Percentiles rank a stretch among this genome's conserved stretches.
Conservation (phyloP, 2,329 filamentous ascomycete genomes). For the Aspergillus proliferans region DNA sequence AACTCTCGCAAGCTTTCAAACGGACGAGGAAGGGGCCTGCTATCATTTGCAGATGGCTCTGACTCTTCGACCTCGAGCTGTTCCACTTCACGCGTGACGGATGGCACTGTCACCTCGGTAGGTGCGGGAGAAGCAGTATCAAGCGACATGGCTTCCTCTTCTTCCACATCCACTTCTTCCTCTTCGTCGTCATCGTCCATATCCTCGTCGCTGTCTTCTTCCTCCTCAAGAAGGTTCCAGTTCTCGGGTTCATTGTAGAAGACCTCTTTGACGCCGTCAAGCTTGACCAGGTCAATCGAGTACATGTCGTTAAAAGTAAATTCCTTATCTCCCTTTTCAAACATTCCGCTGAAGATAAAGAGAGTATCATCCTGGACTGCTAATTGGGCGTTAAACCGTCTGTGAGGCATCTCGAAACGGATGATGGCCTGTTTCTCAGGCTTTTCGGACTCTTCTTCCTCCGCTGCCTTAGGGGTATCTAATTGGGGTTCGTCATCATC, state of each 20-base stretch:
- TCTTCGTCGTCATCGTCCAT: slow-evolving; percentile 40
- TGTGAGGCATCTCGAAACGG: slow-evolving; percentile 77
- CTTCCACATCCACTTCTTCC: slow-evolving; percentile 38
- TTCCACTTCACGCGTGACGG: slow-evolving; percentile 31
- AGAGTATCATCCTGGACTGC: slow-evolving; percentile 87
- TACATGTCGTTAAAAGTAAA: slow-evolving; percentile 95
- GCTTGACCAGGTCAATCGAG: slow-evolving; percentile 84
- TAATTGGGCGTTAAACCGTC: slow-evolving; percentile 83
- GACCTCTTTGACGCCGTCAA: slow-evolving; percentile 89
- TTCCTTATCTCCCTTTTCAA: slow-evolving; percentile 89
- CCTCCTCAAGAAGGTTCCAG: slow-evolving; percentile 62
- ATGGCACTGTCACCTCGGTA: slow-evolving; percentile 32
- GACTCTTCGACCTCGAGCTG: slow-evolving; percentile 33
- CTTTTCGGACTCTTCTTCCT: slow-evolving; percentile 46
- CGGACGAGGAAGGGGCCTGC: slow-evolving; percentile 67
- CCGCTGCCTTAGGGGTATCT: slow-evolving; percentile 47
- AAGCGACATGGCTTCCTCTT: slow-evolving; percentile 42
- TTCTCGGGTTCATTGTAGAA: slow-evolving; percentile 80
- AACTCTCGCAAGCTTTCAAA: slow-evolving; percentile 91
- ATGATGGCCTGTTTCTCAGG: slow-evolving; percentile 57
- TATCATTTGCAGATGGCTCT: slow-evolving; percentile 57
- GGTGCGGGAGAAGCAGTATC: slow-evolving; percentile 31
- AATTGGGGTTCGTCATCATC: slow-evolving; percentile 35
- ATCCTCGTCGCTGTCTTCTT: slow-evolving; percentile 53
- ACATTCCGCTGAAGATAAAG: slow-evolving; percentile 93